Base-by-base conservation (phyloP, 2,329 filamentous ascomycete species). In the Fusarium papillatum region DNA sequence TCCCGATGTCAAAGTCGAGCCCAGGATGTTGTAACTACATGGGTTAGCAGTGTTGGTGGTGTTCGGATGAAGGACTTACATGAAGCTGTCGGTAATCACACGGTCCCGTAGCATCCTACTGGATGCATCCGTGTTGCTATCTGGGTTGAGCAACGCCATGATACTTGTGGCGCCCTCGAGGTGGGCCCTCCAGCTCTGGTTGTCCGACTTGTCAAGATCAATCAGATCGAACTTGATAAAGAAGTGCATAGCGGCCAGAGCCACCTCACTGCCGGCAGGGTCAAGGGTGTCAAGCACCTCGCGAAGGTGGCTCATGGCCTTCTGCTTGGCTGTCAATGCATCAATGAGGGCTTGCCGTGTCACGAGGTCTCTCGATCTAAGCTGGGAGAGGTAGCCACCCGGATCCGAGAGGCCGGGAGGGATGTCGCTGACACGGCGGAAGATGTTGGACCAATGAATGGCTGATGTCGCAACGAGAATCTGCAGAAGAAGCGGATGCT, bases 191-290 rank as follows among this genome's bases (percentile, higher is more conserved):
- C 87, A 89, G 68, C 83, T 82, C 66, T 82, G 84, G 8, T 83
- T 82, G 24, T 82, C 83, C 26, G 82, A 82, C 69, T 83, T 84
- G 16, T 87, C 86, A 14, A 87, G 79, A 71, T 89, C 87, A 57
- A 89, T 86, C n/a, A 89, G 81, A 63, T 88, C 83, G 70, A 89
- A 87, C 70, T 88, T 88, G 79, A 89, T 83, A 68, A 89, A 88
- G 78, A 89, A 88, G 62, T 88, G 84, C 69, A 88, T 85, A 2
- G 87, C 86, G 11, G 87, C 87, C 19, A 89, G 80, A 34, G 87
- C 80, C 38, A 88, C 85, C 72, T 88, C 87, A 57, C 84, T 86
- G n/a, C 85, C 85, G 2, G 81, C 83, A 9, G 83, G 80, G 64
- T 85, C 82, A 46, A 83, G 77, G 22, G 84, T 82, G 24, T 85